Conservation (phyloP, 2,329 filamentous ascomycete species). For the Ophiostoma piceae region DNA sequence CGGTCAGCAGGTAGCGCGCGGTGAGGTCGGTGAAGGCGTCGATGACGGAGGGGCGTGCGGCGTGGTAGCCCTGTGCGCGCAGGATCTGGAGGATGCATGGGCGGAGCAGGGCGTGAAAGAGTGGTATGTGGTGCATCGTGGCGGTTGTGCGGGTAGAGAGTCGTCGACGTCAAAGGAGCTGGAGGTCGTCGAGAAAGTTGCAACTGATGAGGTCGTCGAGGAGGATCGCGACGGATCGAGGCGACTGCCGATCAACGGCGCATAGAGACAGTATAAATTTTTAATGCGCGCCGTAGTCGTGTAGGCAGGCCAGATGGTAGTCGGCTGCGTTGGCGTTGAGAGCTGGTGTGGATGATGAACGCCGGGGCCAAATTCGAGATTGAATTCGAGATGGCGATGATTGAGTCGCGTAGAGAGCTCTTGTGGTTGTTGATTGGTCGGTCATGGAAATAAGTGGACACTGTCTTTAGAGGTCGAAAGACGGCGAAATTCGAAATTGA, state of each 20-base stretch:
- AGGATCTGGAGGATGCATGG: slow-evolving; percentile 87
- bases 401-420: neutral
- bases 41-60: slow-evolving; percentile 72
- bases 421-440: neutral
- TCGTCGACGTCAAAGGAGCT: too few species aligned
- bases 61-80: slow-evolving; percentile 83
- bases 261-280: neutral
- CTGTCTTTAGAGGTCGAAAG: neutral
- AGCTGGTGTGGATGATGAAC: neutral
- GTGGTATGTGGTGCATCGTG: slow-evolving; percentile 45
- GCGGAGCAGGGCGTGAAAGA: slow-evolving; percentile 71
- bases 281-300: neutral
- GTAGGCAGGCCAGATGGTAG: neutral
- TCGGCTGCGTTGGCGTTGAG: neutral
- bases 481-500: neutral
- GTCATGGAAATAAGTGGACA: neutral
- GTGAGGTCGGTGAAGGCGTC: slow-evolving; percentile 85
- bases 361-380: neutral
- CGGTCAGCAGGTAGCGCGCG: slow-evolving; percentile 69
- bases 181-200: neutral
- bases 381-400: neutral
- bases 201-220: too few species aligned
- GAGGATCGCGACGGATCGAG: slow-evolving; percentile 2
- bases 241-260: slow-evolving; percentile 12
- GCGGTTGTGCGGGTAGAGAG: neutral